Percentiles rank a stretch among this genome's conserved stretches.
phyloP scores from a whole-genome alignment of 345 rosid genomes.

The Linum lewisii region DNA sequence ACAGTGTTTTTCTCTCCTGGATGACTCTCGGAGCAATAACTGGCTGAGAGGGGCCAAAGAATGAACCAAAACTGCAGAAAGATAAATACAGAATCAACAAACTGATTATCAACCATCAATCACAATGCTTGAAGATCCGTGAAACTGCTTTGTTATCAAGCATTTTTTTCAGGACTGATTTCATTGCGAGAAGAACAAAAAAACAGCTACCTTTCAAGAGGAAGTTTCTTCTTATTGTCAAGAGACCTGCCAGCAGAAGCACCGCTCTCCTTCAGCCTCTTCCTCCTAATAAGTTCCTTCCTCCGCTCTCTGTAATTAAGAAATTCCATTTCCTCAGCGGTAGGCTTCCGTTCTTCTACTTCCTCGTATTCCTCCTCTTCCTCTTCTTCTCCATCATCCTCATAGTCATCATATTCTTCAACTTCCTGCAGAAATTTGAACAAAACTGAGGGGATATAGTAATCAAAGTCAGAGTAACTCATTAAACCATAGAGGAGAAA shows the following conservation, averaged over 20 bases:
- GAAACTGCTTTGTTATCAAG: constrained; percentile 4
- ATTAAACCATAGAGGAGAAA: neutral
- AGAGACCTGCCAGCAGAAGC: constrained; percentile 26
- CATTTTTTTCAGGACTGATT: neutral
- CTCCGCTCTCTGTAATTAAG: constrained; percentile 55
- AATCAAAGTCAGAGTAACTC: neutral
- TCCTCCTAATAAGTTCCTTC: constrained; percentile 54
- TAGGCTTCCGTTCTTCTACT: constrained; percentile 45
- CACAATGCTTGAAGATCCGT: neutral
- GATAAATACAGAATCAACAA: neutral
- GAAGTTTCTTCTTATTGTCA: constrained; percentile 35
- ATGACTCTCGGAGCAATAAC: constrained; percentile 86
- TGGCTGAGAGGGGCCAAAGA: constrained; percentile 91
- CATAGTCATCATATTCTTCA: constrained; percentile 49
- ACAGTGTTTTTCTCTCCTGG: constrained; percentile 85
- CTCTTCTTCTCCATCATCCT: constrained; percentile 30
- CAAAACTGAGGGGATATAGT: neutral
- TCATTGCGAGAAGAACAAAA: neutral
- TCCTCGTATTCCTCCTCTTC: constrained; percentile 28
- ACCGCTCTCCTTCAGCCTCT: constrained; percentile 34
- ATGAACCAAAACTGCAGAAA: constrained; percentile 72
- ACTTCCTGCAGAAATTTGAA: constrained; percentile 17
- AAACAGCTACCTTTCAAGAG: constrained; percentile 43
- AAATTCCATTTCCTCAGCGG: constrained; percentile 41
- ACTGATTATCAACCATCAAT: neutral